Base-by-base conservation (phyloP, 75 land plant genomes). In the Pinus taeda region DNA sequence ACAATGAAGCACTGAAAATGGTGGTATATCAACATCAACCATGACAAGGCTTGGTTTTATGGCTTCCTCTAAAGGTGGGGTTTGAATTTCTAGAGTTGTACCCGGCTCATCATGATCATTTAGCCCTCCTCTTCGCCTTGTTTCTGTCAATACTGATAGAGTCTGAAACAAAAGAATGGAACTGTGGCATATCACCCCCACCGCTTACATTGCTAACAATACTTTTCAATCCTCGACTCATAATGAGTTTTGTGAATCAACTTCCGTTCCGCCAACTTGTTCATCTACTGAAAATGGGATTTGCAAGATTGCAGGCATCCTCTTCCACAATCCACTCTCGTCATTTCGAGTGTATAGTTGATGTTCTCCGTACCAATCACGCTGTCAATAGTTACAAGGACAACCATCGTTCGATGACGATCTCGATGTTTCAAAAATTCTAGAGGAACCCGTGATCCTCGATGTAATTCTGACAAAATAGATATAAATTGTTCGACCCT, bases 1-100 rank as follows among this genome's bases (percentile, higher is more conserved):
- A 62, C 98, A 95, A 81, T 95, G 95, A 62, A 95, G 78, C 90
- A 95, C 85, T 63, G 90, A 86, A 30, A 90, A 92, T 18, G 90
- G 90, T 76, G 98, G 98, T 33, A 95, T 85, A 83, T 95, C 93
- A 60, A 95, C 98, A 87, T 92, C 98, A 85, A 95, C 85, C 95
- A 95, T 95, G 20, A 93, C 95, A 59, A 95, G 89, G 72, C 93
- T 81, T 1, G 92, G 92, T 80, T 93, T 93, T 70, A 95, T 84
- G 14, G 85, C 86, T 71, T 87, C 88, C 72, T 95, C 98, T 4
- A 92, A 88, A 57, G 85, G 18, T 11, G 95, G 92, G 57, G 95
- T 84, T 83, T 88, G 85, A 0, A 86, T 74, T 57, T 79, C 55
- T 13, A 57, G 74, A 26, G 60, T 59, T 39, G 24, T 18, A 79